A percentile compares a stretch with the other conserved stretches of the same genome.
Evolutionary conservation across 176 grass and related monocot species (phyloP).

Genomic region (Calamus simplicifolius): DNA sequence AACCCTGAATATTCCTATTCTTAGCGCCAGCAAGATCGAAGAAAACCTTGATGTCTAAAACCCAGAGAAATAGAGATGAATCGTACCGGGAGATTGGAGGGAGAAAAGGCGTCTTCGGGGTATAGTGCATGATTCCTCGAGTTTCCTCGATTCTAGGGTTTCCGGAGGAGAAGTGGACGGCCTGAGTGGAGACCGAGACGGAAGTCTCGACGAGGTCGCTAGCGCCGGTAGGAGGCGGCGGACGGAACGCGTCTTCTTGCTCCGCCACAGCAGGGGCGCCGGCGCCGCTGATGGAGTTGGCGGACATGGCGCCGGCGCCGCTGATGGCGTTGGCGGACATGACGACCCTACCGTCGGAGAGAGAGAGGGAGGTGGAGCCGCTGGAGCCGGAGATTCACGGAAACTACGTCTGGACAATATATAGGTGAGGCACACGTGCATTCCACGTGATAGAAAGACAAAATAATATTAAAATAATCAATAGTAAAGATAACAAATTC

Average conservation of each 20-base stretch:
- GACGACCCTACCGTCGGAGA: not conserved
- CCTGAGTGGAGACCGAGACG: conserved; percentile 3
- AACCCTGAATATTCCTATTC: not conserved
- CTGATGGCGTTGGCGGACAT: conserved; percentile 5
- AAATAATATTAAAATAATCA: too few relatives aligned
- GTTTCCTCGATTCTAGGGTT: conserved; percentile 96
- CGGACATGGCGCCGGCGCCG: too few relatives aligned
- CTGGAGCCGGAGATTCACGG: not conserved
- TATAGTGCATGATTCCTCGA: conserved; percentile 70
- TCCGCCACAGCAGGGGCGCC: conserved; percentile 14
- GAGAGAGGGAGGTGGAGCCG: not conserved
- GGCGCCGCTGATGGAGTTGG: not conserved
- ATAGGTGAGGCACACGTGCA: too few relatives aligned
- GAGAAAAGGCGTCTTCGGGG: conserved; percentile 25
- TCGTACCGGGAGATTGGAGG: conserved; percentile 46
- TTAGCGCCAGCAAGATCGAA: not conserved
- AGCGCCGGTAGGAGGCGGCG: not conserved
- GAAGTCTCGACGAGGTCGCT: conserved; percentile 4
- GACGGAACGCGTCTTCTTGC: conserved; percentile 4
- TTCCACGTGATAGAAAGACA: too few relatives aligned
- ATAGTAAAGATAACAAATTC: too few relatives aligned
- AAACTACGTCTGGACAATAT: too few relatives aligned
- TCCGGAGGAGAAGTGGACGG: conserved; percentile 74
- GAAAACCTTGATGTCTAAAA: conserved; percentile 1
- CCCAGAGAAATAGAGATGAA: too few relatives aligned